phyloP scores from a whole-genome alignment of 345 rosid genomes.

The Dimocarpus longan region DNA sequence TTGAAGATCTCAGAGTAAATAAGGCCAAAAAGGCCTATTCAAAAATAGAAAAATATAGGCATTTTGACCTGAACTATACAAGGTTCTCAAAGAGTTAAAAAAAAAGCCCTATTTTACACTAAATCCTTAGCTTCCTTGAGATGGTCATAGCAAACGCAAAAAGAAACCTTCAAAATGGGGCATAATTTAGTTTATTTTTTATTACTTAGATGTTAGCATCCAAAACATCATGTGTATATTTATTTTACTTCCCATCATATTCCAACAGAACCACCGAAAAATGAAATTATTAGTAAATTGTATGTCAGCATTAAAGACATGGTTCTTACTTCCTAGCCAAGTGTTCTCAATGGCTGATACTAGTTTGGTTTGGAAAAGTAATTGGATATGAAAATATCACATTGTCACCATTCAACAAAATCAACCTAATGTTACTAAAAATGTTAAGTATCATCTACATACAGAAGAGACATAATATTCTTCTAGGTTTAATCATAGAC shows the following conservation, averaged over 20 bases:
- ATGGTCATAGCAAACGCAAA: not conserved
- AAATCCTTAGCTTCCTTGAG: not conserved
- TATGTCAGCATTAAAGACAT: not conserved
- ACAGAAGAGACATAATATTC: not conserved
- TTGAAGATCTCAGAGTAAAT: not conserved
- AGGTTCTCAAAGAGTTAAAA: not conserved
- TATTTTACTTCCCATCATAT: not conserved
- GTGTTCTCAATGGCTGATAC: not conserved
- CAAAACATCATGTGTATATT: not conserved
- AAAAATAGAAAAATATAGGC: not conserved
- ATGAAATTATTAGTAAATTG: not conserved
- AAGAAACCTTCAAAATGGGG: not conserved
- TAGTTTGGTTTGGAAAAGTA: not conserved
- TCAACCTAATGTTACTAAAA: not conserved
- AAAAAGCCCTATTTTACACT: not conserved
- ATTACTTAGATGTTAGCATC: not conserved
- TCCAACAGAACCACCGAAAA: not conserved
- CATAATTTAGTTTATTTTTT: not conserved
- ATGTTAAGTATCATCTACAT: not conserved
- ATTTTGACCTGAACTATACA: not conserved
- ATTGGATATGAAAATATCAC: not conserved
- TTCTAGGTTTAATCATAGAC: slow-evolving; percentile 3
- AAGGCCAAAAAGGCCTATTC: not conserved
- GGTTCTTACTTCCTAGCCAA: not conserved
- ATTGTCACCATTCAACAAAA: not conserved